Evolutionary conservation across 164 flowering plant species (phyloP), one percentile per base, ranked within the genome.

Genomic region (Sedum album): DNA sequence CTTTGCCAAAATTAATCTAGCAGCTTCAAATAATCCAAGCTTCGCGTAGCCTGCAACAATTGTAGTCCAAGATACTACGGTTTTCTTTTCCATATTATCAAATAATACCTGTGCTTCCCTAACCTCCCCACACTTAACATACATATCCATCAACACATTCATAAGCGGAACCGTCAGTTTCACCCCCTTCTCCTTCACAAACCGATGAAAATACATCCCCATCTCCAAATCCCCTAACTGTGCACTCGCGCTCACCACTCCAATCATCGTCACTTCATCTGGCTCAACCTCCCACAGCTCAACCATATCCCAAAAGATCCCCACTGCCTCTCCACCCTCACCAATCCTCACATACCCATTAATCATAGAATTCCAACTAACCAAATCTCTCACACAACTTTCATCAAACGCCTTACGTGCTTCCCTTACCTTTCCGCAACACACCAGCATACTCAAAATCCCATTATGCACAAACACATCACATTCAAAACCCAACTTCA

Each of bases 191-290:
- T 72, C 79, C 48, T 70, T 64, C 25, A 85, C 76, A 66, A 67
- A 75, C 0, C 25, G 63, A 76, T 84, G 90, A 68, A 84, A 73
- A 44, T 80, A 77, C 36, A 67, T 74, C 30, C 89, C 90, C 5
- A 71, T 77, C 10, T 70, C 68, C 76, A 84, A 78, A 74, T 83
- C 79, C 76, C 70, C 78, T n/a, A 81, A 30, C 67, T 83, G 82
- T 4, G 83, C 81, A 77, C 83, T 79, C 0, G 83, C 73, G 7
- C 86, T 78, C 61, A 84, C 79, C 64, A 81, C 70, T 46, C 82
- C 88, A 70, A 89, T 80, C 88, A 87, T 87, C 0, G 95, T 89
- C 67, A 87, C 85, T 75, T 84, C 85, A 68, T 84, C 89, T 1
- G 90, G 86, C 73, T 62, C 68, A 17, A 87, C 71, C 25, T 74